Evolutionary conservation across 495 filamentous ascomycete genomes (phyloP).

Genomic region (Corynascus novoguineensis): DNA sequence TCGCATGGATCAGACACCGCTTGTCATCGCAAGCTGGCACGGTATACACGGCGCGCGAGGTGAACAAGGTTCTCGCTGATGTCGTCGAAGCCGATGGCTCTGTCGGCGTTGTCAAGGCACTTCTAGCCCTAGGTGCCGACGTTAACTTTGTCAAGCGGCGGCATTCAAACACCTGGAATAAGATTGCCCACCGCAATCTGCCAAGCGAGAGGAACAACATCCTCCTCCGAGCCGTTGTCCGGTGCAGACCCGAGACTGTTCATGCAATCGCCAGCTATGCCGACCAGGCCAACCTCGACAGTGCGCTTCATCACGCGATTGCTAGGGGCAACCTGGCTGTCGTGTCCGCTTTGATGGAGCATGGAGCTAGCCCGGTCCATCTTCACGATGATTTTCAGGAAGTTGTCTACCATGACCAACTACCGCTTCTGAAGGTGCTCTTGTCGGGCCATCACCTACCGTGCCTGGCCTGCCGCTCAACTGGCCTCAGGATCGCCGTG

Average conservation of each 20-base stretch:
- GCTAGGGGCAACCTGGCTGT: conserved; percentile 22
- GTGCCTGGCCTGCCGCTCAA: conserved; percentile 28
- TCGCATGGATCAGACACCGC: conserved; percentile 18
- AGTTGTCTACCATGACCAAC: conserved; percentile 20
- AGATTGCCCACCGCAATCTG: conserved; percentile 18
- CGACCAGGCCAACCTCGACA: conserved; percentile 31
- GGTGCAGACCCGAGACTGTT: conserved; percentile 26
- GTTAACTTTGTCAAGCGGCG: conserved; percentile 28
- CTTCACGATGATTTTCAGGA: conserved; percentile 32
- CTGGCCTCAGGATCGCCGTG: conserved; percentile 28
- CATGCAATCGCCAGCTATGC: conserved; percentile 24
- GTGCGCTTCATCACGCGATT: conserved; percentile 28
- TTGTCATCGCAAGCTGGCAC: conserved; percentile 16
- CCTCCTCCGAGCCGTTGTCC: conserved; percentile 25
- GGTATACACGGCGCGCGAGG: conserved; percentile 23
- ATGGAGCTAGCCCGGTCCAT: conserved; percentile 25
- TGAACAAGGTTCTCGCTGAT: conserved; percentile 28
- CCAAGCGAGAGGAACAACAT: conserved; percentile 24
- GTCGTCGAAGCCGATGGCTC: conserved; percentile 27
- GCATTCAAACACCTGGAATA: conserved; percentile 20
- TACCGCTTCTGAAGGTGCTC: conserved; percentile 20
- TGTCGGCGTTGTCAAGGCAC: conserved; percentile 24
- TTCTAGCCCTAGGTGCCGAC: conserved; percentile 28
- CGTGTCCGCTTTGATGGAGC: conserved; percentile 24
- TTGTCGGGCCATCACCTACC: conserved; percentile 28